Evolutionary conservation across 2,329 filamentous ascomycete species (phyloP).

Genomic region (Colletotrichum navitas): DNA sequence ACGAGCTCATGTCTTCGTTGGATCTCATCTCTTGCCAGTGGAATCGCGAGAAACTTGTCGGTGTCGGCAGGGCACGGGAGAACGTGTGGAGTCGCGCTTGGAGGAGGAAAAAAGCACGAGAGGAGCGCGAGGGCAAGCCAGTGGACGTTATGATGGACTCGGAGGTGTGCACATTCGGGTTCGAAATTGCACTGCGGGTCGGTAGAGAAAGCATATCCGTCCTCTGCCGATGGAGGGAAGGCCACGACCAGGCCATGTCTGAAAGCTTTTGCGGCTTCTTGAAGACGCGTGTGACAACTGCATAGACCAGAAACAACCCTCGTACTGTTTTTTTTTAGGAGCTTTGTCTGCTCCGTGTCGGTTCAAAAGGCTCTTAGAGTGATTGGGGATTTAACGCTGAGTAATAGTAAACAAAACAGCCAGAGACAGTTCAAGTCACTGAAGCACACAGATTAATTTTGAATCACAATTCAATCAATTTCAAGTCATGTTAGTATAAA

Average conservation of each 20-base stretch:
- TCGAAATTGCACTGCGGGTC: constrained; percentile 65
- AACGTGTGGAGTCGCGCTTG: constrained; percentile 86
- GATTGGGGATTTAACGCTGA: background rate
- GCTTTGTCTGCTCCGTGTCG: no score
- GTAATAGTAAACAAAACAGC: rapidly evolving
- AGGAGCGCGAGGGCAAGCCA: constrained; percentile 40
- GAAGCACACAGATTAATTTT: no score
- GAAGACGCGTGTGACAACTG: constrained; percentile 53
- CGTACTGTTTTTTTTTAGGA: background rate
- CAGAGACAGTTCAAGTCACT: no score
- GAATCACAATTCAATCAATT: background rate
- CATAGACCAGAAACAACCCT: background rate
- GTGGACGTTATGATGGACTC: constrained; percentile 46
- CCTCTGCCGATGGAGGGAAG: constrained; percentile 79
- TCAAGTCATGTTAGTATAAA: background rate
- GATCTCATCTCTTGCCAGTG: constrained; percentile 75
- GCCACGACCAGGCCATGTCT: constrained; percentile 79
- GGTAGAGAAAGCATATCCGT: constrained; percentile 59
- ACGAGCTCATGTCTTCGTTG: constrained; percentile 65
- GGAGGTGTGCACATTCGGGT: constrained; percentile 65
- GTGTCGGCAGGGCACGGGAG: constrained; percentile 72
- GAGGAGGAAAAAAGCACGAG: constrained; percentile 67
- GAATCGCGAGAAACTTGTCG: constrained; percentile 64
- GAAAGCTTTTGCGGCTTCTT: constrained; percentile 90
- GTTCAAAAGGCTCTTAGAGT: background rate